These are phyloP conservation scores for Anastatica hierochuntica DNA, from an alignment of 345 rosid genomes.

Conservation along the genomic window DNA sequence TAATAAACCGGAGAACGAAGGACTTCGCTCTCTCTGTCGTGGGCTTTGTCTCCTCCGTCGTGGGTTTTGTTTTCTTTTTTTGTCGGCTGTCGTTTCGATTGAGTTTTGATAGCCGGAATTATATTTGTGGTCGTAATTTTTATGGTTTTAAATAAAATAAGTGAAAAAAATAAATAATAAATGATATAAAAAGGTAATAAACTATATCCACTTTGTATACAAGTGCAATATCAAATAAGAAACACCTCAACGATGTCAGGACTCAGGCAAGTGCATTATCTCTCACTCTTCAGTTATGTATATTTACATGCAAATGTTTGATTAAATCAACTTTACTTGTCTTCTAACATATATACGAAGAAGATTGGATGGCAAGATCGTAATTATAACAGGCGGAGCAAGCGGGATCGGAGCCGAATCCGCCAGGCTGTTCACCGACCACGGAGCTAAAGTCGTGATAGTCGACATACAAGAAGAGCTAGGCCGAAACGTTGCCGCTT, in stretches of 20 bases:
- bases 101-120: too few species aligned
- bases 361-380: constrained; percentile 81
- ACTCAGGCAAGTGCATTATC: not conserved
- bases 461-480: constrained; percentile 65
- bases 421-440: constrained; percentile 41
- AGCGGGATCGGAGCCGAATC: constrained; percentile 82
- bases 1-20: too few species aligned
- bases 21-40: too few species aligned
- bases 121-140: too few species aligned
- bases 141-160: too few species aligned
- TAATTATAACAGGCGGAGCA: constrained; percentile 71
- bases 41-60: too few species aligned
- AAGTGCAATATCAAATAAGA: too few species aligned
- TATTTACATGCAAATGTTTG: not conserved
- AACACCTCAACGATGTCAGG: not conserved
- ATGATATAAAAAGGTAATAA: too few species aligned
- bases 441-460: constrained; percentile 60
- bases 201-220: too few species aligned
- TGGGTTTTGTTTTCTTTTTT: too few species aligned
- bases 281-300: not conserved
- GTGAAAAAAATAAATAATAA: too few species aligned
- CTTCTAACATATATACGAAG: not conserved
- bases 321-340: not conserved
- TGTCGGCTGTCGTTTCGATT: too few species aligned
- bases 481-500: constrained; percentile 38